A percentile compares a stretch with the other conserved stretches of the same genome.
Conservation (phyloP, 2,329 filamentous ascomycete genomes). For the Colletotrichum sp. region DNA sequence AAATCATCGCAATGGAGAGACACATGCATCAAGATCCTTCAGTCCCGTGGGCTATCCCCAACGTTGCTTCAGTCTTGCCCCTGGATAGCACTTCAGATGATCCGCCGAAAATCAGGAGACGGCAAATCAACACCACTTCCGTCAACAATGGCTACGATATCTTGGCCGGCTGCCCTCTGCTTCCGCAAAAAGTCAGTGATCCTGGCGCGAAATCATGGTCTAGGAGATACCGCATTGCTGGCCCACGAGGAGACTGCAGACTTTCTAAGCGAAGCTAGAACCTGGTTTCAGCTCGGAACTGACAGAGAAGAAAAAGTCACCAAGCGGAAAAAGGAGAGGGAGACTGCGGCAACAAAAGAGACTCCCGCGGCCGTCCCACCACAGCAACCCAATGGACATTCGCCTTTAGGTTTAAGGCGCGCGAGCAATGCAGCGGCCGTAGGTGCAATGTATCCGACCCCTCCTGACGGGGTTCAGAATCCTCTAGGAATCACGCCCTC, state of each 20-base stretch:
- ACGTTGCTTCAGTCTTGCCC: conserved; percentile 46
- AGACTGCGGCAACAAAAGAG: conserved; percentile 45
- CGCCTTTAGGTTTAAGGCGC: conserved; percentile 56
- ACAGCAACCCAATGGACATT: conserved; percentile 52
- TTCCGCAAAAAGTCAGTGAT: conserved; percentile 54
- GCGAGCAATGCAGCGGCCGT: conserved; percentile 49
- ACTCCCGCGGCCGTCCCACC: conserved; percentile 46
- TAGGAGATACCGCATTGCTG: conserved; percentile 42
- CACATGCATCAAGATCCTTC: conserved; percentile 55
- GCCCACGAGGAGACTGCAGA: conserved; percentile 51
- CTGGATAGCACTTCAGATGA: conserved; percentile 58
- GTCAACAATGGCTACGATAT: conserved; percentile 42
- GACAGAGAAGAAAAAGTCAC: conserved; percentile 53
- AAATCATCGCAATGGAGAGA: conserved; percentile 53
- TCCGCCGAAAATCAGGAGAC: conserved; percentile 49
- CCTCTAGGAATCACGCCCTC: conserved; percentile 58
- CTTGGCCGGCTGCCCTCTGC: conserved; percentile 61
- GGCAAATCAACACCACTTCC: conserved; percentile 41
- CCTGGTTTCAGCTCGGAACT: conserved; percentile 49
- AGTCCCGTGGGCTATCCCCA: conserved; percentile 53
- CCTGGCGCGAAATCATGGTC: conserved; percentile 40
- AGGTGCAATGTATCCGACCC: conserved; percentile 73
- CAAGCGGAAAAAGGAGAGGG: conserved; percentile 57
- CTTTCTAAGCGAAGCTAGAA: conserved; percentile 50
- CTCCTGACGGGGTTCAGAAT: conserved; percentile 68